Conservation (phyloP, 768 basidiomycete genomes). For the Calocybe cyanea region DNA sequence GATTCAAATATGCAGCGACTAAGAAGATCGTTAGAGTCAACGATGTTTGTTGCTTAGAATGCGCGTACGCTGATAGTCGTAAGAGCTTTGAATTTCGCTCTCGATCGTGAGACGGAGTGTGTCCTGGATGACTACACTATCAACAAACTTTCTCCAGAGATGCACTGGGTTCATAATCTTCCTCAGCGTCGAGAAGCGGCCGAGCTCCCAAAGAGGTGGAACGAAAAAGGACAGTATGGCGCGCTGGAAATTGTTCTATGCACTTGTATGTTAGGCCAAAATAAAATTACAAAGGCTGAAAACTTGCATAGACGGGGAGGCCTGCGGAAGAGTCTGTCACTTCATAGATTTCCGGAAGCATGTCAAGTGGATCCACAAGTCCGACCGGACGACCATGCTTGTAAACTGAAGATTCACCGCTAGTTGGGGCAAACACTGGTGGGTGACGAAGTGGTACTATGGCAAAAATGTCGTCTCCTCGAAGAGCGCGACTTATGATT, state of each 20-base stretch:
- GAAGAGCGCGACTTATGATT: conserved; percentile 27
- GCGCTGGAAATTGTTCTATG: conserved; percentile 23
- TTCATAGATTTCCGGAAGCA: conserved; percentile 43
- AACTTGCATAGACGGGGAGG: conserved; percentile 11
- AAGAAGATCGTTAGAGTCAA: conserved; percentile 1
- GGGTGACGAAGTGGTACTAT: conserved; percentile 43
- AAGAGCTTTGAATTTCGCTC: conserved; percentile 41
- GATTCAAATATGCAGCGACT: conserved; percentile 37
- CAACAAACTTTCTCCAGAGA: conserved; percentile 42
- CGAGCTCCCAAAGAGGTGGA: conserved; percentile 38
- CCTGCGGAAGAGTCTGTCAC: conserved; percentile 16
- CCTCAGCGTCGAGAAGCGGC: conserved; percentile 19
- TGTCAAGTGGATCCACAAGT: conserved; percentile 56
- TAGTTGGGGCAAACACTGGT: conserved; percentile 32
- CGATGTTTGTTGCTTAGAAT: background rate
- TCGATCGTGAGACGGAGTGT: conserved; percentile 30
- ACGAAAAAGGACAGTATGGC: conserved; percentile 28
- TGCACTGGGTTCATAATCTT: conserved; percentile 29
- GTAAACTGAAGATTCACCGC: conserved; percentile 19
- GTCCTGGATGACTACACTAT: conserved; percentile 29
- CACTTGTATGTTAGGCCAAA: background rate
- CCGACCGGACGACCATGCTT: conserved; percentile 39
- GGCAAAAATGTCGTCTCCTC: conserved; percentile 40
- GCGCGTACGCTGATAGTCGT: conserved; percentile 39
- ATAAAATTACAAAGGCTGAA: background rate